Conservation (phyloP, 257 asterid species). For the Salvia hispanica region DNA sequence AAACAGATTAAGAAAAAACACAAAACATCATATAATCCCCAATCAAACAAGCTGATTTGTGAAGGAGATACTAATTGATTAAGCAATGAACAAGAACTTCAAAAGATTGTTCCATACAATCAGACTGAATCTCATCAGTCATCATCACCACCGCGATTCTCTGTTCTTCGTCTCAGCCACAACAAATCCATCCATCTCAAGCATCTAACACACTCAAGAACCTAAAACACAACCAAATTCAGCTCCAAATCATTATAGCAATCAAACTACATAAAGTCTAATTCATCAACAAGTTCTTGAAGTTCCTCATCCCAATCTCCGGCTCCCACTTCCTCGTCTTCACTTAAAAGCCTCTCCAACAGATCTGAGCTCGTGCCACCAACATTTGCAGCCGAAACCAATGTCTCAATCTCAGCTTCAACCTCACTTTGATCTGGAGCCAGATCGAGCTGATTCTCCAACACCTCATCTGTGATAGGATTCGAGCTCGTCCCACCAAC, state of each 20-base stretch:
- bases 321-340: too few relatives aligned
- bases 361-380: conserved; percentile 12
- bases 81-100: neutral
- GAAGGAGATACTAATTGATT: neutral
- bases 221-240: neutral
- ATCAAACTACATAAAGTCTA: conserved; percentile 37
- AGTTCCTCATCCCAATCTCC: conserved; percentile 42
- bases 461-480: conserved; percentile 37
- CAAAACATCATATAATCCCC: neutral
- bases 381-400: conserved; percentile 47
- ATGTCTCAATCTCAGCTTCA: conserved; percentile 44
- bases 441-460: conserved; percentile 51
- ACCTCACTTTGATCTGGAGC: conserved; percentile 37
- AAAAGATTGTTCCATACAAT: neutral
- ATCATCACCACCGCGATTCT: neutral
- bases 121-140: neutral
- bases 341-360: too few relatives aligned
- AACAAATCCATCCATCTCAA: too few relatives aligned
- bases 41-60: neutral
- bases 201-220: neutral
- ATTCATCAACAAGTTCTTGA: conserved; percentile 42
- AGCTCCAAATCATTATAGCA: neutral
- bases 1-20: conserved; percentile 6
- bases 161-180: too few relatives aligned
- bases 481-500: conserved; percentile 28